Evolutionary conservation across 2,329 filamentous ascomycete genomes (phyloP).

Genomic region (Pezicula radicicola): DNA sequence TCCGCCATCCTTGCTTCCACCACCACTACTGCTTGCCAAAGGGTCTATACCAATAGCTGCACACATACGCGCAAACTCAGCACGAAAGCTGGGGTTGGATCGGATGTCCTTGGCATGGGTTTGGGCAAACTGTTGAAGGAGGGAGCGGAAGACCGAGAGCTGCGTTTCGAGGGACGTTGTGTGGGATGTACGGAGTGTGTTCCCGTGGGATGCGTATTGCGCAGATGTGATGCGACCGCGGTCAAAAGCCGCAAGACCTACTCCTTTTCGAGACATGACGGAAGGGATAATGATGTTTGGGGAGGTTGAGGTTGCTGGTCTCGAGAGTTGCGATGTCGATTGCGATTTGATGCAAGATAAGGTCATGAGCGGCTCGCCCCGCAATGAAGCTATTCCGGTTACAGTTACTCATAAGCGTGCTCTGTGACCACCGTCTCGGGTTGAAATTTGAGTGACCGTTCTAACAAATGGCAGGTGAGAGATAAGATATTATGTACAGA

Average conservation of each 20-base stretch:
- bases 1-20: constrained; percentile 42
- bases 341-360: neutral
- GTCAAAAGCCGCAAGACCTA: constrained; percentile 88
- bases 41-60: constrained; percentile 95
- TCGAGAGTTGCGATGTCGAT: no score
- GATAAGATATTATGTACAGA: no score
- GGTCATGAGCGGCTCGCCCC: neutral
- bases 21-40: constrained; percentile 64
- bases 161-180: constrained; percentile 86
- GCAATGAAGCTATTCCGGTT: no score
- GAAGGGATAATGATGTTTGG: no score
- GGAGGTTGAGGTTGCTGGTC: no score
- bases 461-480: no score
- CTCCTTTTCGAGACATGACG: constrained; percentile 71
- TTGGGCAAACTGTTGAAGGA: constrained; percentile 91
- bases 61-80: constrained; percentile 98
- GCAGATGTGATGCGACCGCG: constrained; percentile 80
- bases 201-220: constrained; percentile 88
- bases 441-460: no score
- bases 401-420: no score
- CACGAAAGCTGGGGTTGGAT: constrained; percentile 89
- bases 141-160: constrained; percentile 90
- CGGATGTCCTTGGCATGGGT: constrained; percentile 96
- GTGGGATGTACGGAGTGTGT: constrained; percentile 79
- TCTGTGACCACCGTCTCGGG: no score